These are phyloP conservation scores for Quercus berberidifolia DNA, from an alignment of 306 rosid species.

Conservation along the genomic window DNA sequence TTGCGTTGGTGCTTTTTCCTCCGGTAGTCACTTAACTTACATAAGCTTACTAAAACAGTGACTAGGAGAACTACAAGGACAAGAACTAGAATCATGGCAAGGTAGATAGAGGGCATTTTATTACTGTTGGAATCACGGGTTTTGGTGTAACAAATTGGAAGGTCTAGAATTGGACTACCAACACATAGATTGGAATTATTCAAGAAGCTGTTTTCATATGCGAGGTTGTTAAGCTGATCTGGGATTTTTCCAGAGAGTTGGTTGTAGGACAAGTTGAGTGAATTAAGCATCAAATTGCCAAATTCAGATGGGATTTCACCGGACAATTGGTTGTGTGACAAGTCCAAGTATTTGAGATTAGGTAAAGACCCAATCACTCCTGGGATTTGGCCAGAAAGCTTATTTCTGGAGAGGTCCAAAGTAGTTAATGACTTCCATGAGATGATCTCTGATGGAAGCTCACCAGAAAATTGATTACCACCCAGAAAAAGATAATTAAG, in stretches of 20 bases:
- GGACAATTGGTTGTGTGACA: conserved; percentile 58
- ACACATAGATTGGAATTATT: conserved; percentile 66
- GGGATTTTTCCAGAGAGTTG: conserved; percentile 70
- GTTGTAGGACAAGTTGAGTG: conserved; percentile 81
- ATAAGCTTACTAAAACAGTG: conserved; percentile 24
- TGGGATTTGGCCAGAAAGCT: conserved; percentile 64
- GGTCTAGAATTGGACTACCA: conserved; percentile 20
- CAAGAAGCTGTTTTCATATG: conserved; percentile 60
- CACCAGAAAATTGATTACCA: conserved; percentile 67
- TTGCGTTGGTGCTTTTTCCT: conserved; percentile 32
- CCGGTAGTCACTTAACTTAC: conserved; percentile 17
- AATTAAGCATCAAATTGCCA: conserved; percentile 43
- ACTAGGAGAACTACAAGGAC: conserved; percentile 19
- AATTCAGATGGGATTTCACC: conserved; percentile 72
- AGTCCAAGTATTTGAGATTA: conserved; percentile 54
- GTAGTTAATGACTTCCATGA: conserved; percentile 58
- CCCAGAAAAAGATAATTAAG: conserved; percentile 50
- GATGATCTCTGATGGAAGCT: conserved; percentile 50
- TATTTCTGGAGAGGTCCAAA: conserved; percentile 64
- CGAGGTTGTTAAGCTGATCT: conserved; percentile 50
- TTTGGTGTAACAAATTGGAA: conserved; percentile 43
- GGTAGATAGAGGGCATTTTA: conserved; percentile 35
- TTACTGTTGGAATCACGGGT: conserved; percentile 8
- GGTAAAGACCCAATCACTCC: conserved; percentile 47
- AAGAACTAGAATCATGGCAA: conserved; percentile 39